A percentile compares a stretch with the other conserved stretches of the same genome.
Conservation (phyloP, 495 filamentous ascomycete genomes). For the Aspergillus baeticus region DNA sequence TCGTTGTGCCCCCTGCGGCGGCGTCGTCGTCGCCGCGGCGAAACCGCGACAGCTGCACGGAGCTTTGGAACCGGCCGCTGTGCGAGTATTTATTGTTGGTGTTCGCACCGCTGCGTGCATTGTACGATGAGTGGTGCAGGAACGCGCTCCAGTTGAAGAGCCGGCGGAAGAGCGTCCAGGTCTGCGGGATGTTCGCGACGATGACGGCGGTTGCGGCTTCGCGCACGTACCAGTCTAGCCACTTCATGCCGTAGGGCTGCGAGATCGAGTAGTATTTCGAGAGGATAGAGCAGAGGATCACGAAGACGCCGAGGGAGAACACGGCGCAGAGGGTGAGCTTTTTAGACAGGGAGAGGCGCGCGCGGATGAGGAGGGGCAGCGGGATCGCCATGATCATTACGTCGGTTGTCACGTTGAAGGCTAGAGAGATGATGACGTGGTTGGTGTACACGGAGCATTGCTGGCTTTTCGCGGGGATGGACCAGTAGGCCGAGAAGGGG, state of each 20-base stretch:
- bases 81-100: slow-evolving; percentile 9
- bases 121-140: slow-evolving; percentile 10
- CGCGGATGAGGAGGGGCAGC: slow-evolving; percentile 50
- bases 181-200: slow-evolving; percentile 56
- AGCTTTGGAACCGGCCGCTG: slow-evolving; percentile 6
- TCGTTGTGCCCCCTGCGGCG: too few species aligned
- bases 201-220: slow-evolving; percentile 56
- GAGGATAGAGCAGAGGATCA: slow-evolving; percentile 52
- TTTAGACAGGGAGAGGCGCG: slow-evolving; percentile 37
- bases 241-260: slow-evolving; percentile 44
- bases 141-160: slow-evolving; percentile 31
- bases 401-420: slow-evolving; percentile 59
- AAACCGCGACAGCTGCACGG: slow-evolving; percentile 12
- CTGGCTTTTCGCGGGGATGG: slow-evolving; percentile 25
- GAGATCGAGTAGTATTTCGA: slow-evolving; percentile 59
- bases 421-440: slow-evolving; percentile 56
- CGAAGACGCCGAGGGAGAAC: slow-evolving; percentile 53
- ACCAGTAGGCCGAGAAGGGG: slow-evolving; percentile 55
- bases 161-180: slow-evolving; percentile 50
- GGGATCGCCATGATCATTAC: slow-evolving; percentile 54
- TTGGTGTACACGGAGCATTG: slow-evolving; percentile 26
- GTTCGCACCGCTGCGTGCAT: slow-evolving; percentile 3
- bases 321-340: slow-evolving; percentile 46
- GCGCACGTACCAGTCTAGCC: slow-evolving; percentile 59
- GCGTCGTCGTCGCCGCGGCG: neutral